phyloP scores from a whole-genome alignment of 176 grass and related monocot species.

The Rhynchospora breviuscula region DNA sequence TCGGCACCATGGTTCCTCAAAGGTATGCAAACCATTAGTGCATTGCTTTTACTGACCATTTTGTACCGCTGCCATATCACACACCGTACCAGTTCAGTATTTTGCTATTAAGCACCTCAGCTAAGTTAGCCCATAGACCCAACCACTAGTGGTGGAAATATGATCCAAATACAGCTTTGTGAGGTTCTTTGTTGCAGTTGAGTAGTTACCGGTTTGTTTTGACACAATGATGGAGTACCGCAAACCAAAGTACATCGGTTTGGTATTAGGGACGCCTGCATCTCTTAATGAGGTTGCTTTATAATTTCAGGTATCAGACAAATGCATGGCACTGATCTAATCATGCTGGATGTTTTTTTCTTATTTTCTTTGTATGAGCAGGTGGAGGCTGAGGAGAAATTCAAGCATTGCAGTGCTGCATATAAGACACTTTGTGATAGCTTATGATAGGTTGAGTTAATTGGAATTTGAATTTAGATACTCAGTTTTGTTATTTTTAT shows the following conservation, averaged over 20 bases:
- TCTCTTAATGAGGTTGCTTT: neutral
- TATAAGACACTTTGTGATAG: slow-evolving; percentile 78
- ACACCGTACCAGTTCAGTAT: neutral
- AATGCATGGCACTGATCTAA: neutral
- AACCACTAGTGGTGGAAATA: neutral
- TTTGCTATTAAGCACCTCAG: neutral
- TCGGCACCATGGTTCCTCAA: slow-evolving; percentile 68
- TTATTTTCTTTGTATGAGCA: slow-evolving; percentile 32
- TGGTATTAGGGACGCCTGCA: neutral
- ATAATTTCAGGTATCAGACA: neutral
- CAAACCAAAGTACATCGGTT: neutral
- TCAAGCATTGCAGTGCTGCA: slow-evolving; percentile 85
- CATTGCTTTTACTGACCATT: neutral
- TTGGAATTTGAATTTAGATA: neutral
- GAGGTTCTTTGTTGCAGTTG: neutral
- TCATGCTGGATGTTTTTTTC: neutral
- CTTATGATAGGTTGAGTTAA: slow-evolving; percentile 21
- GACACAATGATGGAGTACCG: neutral
- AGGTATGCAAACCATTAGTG: slow-evolving; percentile 31
- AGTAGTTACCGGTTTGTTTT: slow-evolving; percentile 7
- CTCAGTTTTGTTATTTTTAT: neutral
- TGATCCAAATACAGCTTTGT: neutral
- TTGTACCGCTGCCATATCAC: neutral
- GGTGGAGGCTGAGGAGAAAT: slow-evolving; percentile 83
- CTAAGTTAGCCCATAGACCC: neutral